Conservation (phyloP, 208 protist genomes). For the Trypanosoma conorhini region DNA sequence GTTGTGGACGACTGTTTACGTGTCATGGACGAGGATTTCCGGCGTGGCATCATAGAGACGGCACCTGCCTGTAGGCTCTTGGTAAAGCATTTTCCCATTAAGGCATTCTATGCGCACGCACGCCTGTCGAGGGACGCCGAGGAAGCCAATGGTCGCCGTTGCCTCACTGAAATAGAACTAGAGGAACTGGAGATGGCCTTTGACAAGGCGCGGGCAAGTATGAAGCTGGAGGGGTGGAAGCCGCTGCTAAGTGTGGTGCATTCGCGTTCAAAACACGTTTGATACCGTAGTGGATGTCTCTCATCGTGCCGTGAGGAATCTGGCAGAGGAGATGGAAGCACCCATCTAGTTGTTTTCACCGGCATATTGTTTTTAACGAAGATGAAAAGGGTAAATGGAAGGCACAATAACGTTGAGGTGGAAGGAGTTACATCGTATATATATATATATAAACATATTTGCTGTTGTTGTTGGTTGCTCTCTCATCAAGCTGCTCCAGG, state of each 20-base stretch:
- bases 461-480: not conserved
- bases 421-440: not conserved
- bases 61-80: conserved; percentile 48
- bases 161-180: conserved; percentile 45
- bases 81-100: conserved; percentile 64
- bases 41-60: conserved; percentile 41
- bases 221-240: conserved; percentile 74
- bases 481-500: not conserved
- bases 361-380: not conserved
- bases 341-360: not conserved
- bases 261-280: conserved; percentile 1
- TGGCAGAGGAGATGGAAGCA: not conserved
- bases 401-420: not conserved
- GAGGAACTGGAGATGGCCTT: conserved; percentile 45
- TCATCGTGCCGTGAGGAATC: not conserved
- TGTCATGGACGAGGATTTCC: conserved; percentile 52
- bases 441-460: conserved; percentile 10
- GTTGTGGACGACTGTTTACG: conserved; percentile 71
- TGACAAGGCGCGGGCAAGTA: conserved; percentile 25
- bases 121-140: conserved; percentile 58
- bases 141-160: conserved; percentile 43
- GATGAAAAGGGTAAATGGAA: not conserved
- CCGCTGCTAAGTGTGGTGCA: conserved; percentile 5
- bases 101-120: conserved; percentile 52
- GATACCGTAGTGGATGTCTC: not conserved